Conservation (phyloP, 768 basidiomycete species). For the Tylopilus balloui region DNA sequence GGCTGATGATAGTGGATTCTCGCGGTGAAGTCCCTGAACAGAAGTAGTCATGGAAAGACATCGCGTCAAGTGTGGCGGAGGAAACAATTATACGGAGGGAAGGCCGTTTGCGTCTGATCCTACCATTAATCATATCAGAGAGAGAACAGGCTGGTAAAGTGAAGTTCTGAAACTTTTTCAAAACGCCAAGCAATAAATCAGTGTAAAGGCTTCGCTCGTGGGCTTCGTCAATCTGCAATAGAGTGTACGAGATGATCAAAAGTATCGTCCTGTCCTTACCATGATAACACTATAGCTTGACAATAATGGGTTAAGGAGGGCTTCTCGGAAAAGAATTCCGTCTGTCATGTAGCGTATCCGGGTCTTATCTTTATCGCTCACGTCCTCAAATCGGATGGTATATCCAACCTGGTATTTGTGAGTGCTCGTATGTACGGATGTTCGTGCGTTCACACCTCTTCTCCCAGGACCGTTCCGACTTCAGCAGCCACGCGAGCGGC, state of each 20-base stretch:
- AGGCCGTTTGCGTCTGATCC: conserved; percentile 88
- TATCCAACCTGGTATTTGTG: conserved; percentile 75
- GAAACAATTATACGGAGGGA: conserved; percentile 89
- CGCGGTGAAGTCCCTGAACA: conserved; percentile 53
- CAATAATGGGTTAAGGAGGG: conserved; percentile 85
- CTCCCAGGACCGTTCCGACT: conserved; percentile 82
- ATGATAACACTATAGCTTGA: conserved; percentile 94
- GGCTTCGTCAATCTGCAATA: conserved; percentile 84
- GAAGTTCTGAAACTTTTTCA: conserved; percentile 72
- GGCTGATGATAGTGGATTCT: conserved; percentile 79
- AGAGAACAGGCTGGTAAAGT: not conserved
- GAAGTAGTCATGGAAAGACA: conserved; percentile 87
- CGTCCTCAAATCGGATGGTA: conserved; percentile 94
- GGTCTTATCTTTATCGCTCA: conserved; percentile 78
- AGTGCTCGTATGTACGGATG: not conserved
- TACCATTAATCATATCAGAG: conserved; percentile 30
- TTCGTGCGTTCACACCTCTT: conserved; percentile 54
- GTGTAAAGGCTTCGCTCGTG: conserved; percentile 97
- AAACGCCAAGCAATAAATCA: conserved; percentile 82
- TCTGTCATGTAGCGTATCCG: conserved; percentile 96
- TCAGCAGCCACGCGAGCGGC: conserved; percentile 90
- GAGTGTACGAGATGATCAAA: not conserved
- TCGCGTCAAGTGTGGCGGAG: conserved; percentile 93
- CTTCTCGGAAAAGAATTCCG: conserved; percentile 96
- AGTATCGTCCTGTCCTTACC: conserved; percentile 43